Conservation (phyloP, 2,329 filamentous ascomycete species). For the Tolypocladium nubicola region DNA sequence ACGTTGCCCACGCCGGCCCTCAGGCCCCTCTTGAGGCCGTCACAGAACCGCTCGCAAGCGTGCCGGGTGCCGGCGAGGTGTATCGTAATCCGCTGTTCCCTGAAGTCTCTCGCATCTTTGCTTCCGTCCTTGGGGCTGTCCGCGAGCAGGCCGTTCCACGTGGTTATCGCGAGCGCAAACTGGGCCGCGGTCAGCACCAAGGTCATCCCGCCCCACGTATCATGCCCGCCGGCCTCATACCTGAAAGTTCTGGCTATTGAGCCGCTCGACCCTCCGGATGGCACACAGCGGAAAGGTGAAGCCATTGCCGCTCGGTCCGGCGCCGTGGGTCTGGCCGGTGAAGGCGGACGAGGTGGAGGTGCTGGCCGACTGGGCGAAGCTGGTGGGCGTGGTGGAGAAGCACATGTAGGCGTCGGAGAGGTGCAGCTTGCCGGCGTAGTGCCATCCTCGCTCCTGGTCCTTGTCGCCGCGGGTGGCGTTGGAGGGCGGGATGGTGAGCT, state of each 20-base stretch:
- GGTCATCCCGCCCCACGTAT: not conserved
- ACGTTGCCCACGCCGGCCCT: conserved; percentile 82
- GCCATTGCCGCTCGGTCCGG: conserved; percentile 86
- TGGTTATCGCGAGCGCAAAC: conserved; percentile 90
- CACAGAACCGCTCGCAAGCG: conserved; percentile 90
- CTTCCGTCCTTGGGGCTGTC: conserved; percentile 35
- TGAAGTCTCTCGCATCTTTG: conserved; percentile 32
- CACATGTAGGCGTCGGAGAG: conserved; percentile 91
- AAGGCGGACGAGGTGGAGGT: conserved; percentile 72
- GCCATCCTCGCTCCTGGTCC: conserved; percentile 64
- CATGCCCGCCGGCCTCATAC: conserved; percentile 20
- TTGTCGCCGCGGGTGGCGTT: conserved; percentile 62
- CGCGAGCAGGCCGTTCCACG: conserved; percentile 70
- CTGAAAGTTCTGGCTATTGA: conserved; percentile 84
- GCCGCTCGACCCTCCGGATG: conserved; percentile 80
- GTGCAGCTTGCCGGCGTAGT: conserved; percentile 87
- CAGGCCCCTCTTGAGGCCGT: conserved; percentile 84
- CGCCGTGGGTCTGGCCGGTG: conserved; percentile 86
- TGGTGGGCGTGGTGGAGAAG: conserved; percentile 88
- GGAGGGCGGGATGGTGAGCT: conserved; percentile 74
- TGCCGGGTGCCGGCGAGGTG: conserved; percentile 82
- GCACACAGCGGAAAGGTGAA: conserved; percentile 91
- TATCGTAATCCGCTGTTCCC: conserved; percentile 80
- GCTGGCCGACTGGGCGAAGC: conserved; percentile 73
- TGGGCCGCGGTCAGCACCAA: conserved; percentile 15